Base-by-base conservation (phyloP, 306 rosid species). In the Cicer arietinum region DNA sequence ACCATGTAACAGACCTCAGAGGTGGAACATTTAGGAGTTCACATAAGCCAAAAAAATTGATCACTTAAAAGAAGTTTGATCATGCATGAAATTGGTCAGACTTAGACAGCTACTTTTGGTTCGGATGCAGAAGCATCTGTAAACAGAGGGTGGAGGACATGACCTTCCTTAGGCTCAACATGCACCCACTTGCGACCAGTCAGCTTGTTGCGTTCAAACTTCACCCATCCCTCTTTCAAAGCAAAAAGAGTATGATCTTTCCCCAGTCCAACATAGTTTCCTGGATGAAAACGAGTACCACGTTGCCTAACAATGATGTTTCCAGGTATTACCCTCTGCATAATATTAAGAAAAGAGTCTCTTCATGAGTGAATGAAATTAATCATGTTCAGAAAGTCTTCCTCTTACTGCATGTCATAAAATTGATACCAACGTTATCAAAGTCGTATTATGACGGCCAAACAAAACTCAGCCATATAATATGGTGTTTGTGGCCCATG, bases 271-370 rank as follows among this genome's bases (percentile, higher is more conserved):
- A 91, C 97, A 68, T 94, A 94, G 82, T 94, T 83, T 78, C 98
- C 97, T 0, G 98, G 98, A 78, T 94, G 97, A 73, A 91, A 94
- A 9, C 94, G 96, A 25, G 96, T 94, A 46, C 98, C 98, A 0
- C 94, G 91, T 22, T 94, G 97, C 39, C 97, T 77, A 46, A 91
- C 96, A 57, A 90, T 94, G 79, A 94, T 87, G 82, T 94, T 94
- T 80, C 97, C 97, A 1, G 97, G 96, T 77, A 90, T 91, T 69
- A 94, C 83, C 56, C 75, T 73, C 83, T 80, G 79, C 79, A 80
- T 20, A 17, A 75, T 41, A 75, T 17, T 14, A 58, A 76, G 82
- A 75, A 64, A 56, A 43, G 66, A 53, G 73, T 40, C 22, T 13
- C 42, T 25, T n/a, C 20, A 46, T 37, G 69, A 51, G 59, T 40